phyloP scores from a whole-genome alignment of 2,329 filamentous ascomycete species.

The Colletotrichum sp. region DNA sequence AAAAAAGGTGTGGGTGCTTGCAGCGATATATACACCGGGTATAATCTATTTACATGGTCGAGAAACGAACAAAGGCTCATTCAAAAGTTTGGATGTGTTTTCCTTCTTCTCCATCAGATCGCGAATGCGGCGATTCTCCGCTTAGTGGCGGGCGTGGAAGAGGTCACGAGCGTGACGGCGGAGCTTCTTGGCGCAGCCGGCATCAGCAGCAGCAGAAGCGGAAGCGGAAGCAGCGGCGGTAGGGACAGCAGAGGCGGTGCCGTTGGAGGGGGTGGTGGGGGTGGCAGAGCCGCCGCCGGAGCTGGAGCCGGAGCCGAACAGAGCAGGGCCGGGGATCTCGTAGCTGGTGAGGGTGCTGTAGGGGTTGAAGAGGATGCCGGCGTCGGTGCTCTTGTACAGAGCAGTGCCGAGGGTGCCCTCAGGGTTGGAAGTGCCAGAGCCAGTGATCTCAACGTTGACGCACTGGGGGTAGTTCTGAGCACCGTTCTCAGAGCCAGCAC shows the following conservation, averaged over 20 bases:
- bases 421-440: conserved; percentile 39
- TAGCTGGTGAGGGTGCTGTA: conserved; percentile 33
- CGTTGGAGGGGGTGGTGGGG: conserved; percentile 12
- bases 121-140: not conserved
- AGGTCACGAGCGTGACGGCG: conserved; percentile 16
- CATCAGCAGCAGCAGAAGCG: not conserved
- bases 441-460: conserved; percentile 51
- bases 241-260: not conserved
- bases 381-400: conserved; percentile 32
- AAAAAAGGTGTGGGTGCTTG: conserved; percentile 7
- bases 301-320: conserved; percentile 6
- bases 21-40: conserved; percentile 17
- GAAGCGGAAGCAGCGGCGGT: not conserved
- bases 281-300: conserved; percentile 25
- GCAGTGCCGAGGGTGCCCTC: conserved; percentile 33
- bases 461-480: conserved; percentile 59
- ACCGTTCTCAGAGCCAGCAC: conserved; percentile 44
- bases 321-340: conserved; percentile 34
- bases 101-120: not conserved
- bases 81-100: not conserved
- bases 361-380: conserved; percentile 37
- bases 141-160: conserved; percentile 7
- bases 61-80: conserved; percentile 12
- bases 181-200: not conserved
- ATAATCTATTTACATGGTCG: conserved; percentile 20